Evolutionary conservation across 164 flowering plant species (phyloP), one percentile per base, ranked within the genome.

Genomic region (Houttuynia cordata): DNA sequence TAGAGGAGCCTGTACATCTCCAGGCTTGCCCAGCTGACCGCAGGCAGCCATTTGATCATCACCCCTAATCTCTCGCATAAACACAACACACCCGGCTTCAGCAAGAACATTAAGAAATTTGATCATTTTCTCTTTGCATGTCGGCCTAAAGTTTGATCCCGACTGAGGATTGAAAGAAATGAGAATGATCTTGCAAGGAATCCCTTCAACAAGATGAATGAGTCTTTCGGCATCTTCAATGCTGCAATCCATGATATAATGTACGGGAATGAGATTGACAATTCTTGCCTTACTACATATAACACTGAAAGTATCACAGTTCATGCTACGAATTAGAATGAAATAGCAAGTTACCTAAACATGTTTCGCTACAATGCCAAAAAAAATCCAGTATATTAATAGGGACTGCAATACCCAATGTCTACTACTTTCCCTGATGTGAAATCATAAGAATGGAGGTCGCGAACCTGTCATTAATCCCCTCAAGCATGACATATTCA

Each of bases 41-140:
- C 98, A 92, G 13, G 98, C 96, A 65, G 98, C 96, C 98, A 92
- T 92, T 74, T 84, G 76, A 76, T 89, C 98, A 72, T 92, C 86
- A 19, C 98, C 96, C 76, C 96, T 75, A 68, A 96, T 92, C 34
- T 45, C 69, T 55, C 98, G 75, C 72, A 81, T 50, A 62, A 92
- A 77, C 58, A 87, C 98, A 3, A 75, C 69, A 57, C 82, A 81
- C n/a, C 95, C 89, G 8, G 80, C 93, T 70, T 80, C 79, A 1
- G 90, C 91, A 34, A 92, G 76, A 63, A 79, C 56, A 66, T 89
- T 89, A 18, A 95, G 76, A 53, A 92, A 89, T 73, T 78, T 83
- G 6, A 89, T 78, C 84, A 92, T 92, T 68, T 81, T 84, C 71
- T 89, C 85, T 7, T 84, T 80, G 0, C 63, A 70, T 21, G 86